Percentiles rank a stretch among this genome's conserved stretches.
Evolutionary conservation across 2,329 filamentous ascomycete species (phyloP).

Genomic region (Cladosporium halotolerans): DNA sequence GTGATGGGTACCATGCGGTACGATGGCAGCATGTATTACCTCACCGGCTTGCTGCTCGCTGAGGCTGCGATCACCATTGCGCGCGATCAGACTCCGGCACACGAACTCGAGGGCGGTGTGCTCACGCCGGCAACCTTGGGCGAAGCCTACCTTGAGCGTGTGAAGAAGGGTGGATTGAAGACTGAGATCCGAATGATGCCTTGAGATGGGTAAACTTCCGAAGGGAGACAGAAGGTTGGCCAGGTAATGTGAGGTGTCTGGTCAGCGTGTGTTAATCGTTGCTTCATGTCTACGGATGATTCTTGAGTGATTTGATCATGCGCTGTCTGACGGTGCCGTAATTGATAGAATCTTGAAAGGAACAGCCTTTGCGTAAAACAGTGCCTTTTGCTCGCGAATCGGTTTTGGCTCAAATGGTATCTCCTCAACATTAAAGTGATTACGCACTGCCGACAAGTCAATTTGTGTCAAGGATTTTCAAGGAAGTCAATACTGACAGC

Average conservation of each 20-base stretch:
- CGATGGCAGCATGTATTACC: slow-evolving; percentile 58
- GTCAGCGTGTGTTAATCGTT: no score
- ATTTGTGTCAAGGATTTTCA: not conserved
- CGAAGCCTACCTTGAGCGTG: slow-evolving; percentile 57
- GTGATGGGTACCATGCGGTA: slow-evolving; percentile 52
- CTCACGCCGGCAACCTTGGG: slow-evolving; percentile 68
- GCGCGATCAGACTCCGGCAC: slow-evolving; percentile 46
- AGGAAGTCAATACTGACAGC: slow-evolving; percentile 37
- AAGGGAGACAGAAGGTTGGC: no score
- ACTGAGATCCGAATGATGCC: slow-evolving; percentile 43
- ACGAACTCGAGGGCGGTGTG: slow-evolving; percentile 57
- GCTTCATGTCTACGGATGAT: no score
- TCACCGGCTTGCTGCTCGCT: slow-evolving; percentile 59
- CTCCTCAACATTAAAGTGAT: slow-evolving; percentile 27
- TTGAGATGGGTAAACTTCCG: slow-evolving; percentile 10
- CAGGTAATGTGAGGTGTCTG: no score
- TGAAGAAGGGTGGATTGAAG: slow-evolving; percentile 57
- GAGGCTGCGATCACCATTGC: slow-evolving; percentile 62
- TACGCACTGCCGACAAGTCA: slow-evolving; percentile 20
- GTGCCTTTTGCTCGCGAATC: slow-evolving; percentile 27
- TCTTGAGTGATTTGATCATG: no score
- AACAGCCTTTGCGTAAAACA: slow-evolving; percentile 32
- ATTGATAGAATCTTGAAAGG: slow-evolving; percentile 28
- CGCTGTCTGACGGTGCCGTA: not conserved
- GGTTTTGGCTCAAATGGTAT: slow-evolving; percentile 26